Percentiles rank a stretch among this genome's conserved stretches.
Evolutionary conservation across 768 basidiomycete species (phyloP).

Genomic region (Mrakia hoshinonis): DNA sequence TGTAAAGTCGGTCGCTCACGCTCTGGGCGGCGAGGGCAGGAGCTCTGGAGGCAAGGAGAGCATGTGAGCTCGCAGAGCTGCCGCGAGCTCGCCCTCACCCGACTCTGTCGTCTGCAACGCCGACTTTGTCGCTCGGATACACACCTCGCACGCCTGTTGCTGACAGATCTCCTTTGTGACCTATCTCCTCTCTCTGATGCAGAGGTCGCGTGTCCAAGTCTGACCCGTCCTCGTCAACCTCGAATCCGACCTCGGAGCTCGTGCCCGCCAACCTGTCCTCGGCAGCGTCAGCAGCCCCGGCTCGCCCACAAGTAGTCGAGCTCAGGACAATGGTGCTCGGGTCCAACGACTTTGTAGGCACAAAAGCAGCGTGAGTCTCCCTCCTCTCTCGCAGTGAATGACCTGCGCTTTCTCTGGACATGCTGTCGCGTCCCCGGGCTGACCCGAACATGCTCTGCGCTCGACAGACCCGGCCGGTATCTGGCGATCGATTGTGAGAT

Average conservation of each 20-base stretch:
- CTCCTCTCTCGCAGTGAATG: neutral
- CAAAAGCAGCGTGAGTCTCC: constrained; percentile 37
- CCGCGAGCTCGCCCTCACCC: neutral
- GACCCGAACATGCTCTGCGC: constrained; percentile 10
- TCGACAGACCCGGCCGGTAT: constrained; percentile 57
- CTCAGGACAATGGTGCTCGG: constrained; percentile 39
- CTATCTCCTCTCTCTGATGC: neutral
- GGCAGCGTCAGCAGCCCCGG: neutral
- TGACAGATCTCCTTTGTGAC: neutral
- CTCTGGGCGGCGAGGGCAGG: too few species aligned
- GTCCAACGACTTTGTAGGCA: constrained; percentile 33
- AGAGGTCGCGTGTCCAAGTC: constrained; percentile 3
- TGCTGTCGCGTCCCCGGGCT: constrained; percentile 14
- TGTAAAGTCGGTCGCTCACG: too few species aligned
- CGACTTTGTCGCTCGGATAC: neutral
- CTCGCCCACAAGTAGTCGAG: constrained; percentile 34
- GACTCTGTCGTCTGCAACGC: neutral
- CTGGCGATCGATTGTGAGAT: constrained; percentile 92
- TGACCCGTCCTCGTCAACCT: neutral
- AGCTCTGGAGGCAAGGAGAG: neutral
- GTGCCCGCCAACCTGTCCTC: constrained; percentile 16
- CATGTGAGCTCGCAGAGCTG: neutral
- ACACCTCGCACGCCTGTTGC: neutral
- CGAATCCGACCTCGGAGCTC: constrained; percentile 5
- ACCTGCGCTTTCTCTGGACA: neutral